Base-by-base conservation (phyloP, 345 rosid genomes). In the Moringa oleifera region DNA sequence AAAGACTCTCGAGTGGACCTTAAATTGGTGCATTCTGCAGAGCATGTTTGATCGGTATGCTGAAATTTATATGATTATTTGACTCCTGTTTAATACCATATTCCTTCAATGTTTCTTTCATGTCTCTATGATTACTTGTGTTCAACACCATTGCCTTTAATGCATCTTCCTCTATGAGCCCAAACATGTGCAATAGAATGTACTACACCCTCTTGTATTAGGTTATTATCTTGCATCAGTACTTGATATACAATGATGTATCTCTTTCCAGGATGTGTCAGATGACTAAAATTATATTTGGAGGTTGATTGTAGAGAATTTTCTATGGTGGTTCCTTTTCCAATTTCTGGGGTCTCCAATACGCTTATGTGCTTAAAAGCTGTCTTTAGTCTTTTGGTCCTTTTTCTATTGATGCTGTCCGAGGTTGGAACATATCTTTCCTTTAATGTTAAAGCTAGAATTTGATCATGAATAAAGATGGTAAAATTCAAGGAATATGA, bases 1-100 rank as follows among this genome's bases (percentile, higher is more conserved):
- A 53, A 95, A 95, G 83, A 87, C 97, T 70, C 91, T 95, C 56
- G 96, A 91, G 58, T 95, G 99, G 99, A 91, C 91, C 61, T 80
- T 95, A 55, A 95, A 87, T 80, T 95, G 98, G 98, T 95, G 98
- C 75, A 87, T 95, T 74, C 73, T 95, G 75, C 97, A 95, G 81
- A 89, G 94, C 89, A 91, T 95, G 99, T 91, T 95, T 84, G 98
- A 95, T 64, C 73, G 96, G 99, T 95, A 81, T 63, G 80, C 23
- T 61, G 25, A 51, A 37, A 5, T 72, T 50, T 51, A 20, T 23
- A 28, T 16, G 33, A 65, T 20, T 58, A 19, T 66, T n/a, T 70
- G 57, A 57, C 65, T 20, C 2, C 23, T 28, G 33, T 28, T n/a
- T n/a, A n/a, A n/a, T n/a, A n/a, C n/a, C 3, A 28, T 28, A 28